Evolutionary conservation across 2,329 filamentous ascomycete species (phyloP).

Genomic region (Xylariales sp.): DNA sequence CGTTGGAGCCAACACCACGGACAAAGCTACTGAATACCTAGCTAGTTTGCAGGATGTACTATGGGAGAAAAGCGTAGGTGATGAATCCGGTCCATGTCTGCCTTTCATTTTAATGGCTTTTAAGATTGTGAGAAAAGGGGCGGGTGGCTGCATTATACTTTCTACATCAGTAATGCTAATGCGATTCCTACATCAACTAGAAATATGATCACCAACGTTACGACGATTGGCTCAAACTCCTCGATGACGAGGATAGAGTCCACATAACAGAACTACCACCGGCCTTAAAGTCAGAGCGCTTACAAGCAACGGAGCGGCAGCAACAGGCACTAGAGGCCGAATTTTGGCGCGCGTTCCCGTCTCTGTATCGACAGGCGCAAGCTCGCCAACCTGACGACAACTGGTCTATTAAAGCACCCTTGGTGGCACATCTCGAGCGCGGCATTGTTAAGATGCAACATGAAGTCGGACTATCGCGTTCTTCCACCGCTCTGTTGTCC

Average conservation of each 20-base stretch:
- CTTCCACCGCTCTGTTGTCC: background rate
- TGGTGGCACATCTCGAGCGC: slow-evolving; percentile 62
- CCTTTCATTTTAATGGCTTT: background rate
- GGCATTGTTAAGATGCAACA: slow-evolving; percentile 59
- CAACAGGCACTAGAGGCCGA: slow-evolving; percentile 63
- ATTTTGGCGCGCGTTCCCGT: slow-evolving; percentile 59
- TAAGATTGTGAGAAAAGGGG: background rate
- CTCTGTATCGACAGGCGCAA: slow-evolving; percentile 58
- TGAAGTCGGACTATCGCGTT: slow-evolving; percentile 31
- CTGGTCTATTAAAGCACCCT: slow-evolving; percentile 59
- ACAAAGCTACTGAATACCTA: slow-evolving; percentile 55
- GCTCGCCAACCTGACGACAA: slow-evolving; percentile 52
- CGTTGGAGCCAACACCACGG: slow-evolving; percentile 56
- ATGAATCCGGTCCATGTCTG: background rate
- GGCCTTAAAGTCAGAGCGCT: slow-evolving; percentile 55
- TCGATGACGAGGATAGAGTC: slow-evolving; percentile 58
- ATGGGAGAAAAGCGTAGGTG: slow-evolving; percentile 51
- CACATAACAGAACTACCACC: slow-evolving; percentile 54
- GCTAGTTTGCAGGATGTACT: slow-evolving; percentile 54
- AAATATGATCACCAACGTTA: slow-evolving; percentile 55
- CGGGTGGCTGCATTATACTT: background rate
- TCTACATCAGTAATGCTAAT: slow-evolving; percentile 4
- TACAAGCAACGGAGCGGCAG: slow-evolving; percentile 56
- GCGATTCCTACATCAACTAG: slow-evolving; percentile 14
- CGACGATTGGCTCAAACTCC: slow-evolving; percentile 57